Evolutionary conservation across 148 eudicot genomes (phyloP), one percentile per base, ranked within the genome.

Genomic region (Arctostaphylos glauca): DNA sequence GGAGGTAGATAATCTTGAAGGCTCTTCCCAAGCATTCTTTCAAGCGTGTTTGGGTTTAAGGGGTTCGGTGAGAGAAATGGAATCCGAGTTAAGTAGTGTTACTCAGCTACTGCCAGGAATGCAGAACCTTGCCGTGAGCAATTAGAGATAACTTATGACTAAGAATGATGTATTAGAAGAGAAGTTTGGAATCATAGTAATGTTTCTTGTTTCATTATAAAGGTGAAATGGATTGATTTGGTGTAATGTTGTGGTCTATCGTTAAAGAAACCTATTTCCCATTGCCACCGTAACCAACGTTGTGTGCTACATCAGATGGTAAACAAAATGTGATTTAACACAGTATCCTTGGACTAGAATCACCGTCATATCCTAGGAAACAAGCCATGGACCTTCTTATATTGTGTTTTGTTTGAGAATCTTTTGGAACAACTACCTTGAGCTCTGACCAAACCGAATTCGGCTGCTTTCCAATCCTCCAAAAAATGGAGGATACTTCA

Each of bases 51-150:
- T 31, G 12, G 73, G 84, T 74, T 78, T 93, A 83, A 86, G 86
- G 83, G 82, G 41, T 53, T 84, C 90, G 7, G 77, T 93, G 90
- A 89, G 80, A 25, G 79, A 53, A 82, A 68, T 94, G 79, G 84
- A 78, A 74, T 60, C 82, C 13, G 92, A 86, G 66, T 71, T 88
- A 21, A 86, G 83, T 38, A 81, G 71, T 55, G 18, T 46, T 19
- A 84, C 41, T 59, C 85, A 88, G 70, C 79, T 92, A 49, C 82
- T 86, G 14, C 87, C 88, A 58, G 79, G 85, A 73, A 83, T 91
- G 90, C 88, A 91, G 84, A 88, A 87, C 84, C 95, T 92, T 80
- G 80, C 25, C 67, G 85, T 90, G 55, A 52, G 53, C 72, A 83
- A 85, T 81, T 84, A 85, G 79, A 31, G 48, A 48, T 13, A 12